phyloP scores from a whole-genome alignment of 257 asterid species.

The Leonotis leonurus region DNA sequence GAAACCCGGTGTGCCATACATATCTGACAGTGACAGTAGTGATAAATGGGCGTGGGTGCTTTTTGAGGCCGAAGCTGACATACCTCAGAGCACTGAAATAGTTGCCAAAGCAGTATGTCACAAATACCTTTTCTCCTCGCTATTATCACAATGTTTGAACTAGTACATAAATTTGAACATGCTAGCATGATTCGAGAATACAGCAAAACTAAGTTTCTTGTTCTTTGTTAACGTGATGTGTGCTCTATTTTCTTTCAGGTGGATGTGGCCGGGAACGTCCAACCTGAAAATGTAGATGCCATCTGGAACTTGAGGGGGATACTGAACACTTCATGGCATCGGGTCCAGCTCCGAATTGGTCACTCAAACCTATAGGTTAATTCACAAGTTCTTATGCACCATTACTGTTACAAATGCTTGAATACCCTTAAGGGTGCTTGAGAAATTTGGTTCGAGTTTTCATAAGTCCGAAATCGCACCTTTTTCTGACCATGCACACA shows the following conservation, averaged over 20 bases:
- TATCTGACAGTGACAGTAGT: conserved; percentile 48
- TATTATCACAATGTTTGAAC: background rate
- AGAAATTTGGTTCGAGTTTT: background rate
- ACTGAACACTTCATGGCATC: conserved; percentile 95
- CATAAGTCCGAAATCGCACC: background rate
- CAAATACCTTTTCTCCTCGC: background rate
- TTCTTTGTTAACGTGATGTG: too few species aligned
- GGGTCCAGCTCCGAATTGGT: conserved; percentile 62
- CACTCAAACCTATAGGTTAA: conserved; percentile 64
- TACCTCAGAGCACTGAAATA: conserved; percentile 54
- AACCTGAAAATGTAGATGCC: conserved; percentile 71
- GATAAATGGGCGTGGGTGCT: conserved; percentile 99
- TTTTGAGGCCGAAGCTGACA: conserved; percentile 73
- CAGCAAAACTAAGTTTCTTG: too few species aligned
- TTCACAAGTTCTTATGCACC: background rate
- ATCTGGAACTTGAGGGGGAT: conserved; percentile 97
- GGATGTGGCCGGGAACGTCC: conserved; percentile 76
- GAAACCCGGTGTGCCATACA: conserved; percentile 55
- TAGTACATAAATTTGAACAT: background rate
- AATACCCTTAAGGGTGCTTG: background rate
- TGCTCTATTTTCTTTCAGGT: conserved; percentile 41
- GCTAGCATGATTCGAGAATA: conserved; percentile 2
- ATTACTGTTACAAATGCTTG: background rate
- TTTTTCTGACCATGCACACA: background rate
- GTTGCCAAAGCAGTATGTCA: conserved; percentile 88